These are phyloP conservation scores for Penicillium sp. DNA, from an alignment of 2,329 filamentous ascomycete species.

Conservation along the genomic window DNA sequence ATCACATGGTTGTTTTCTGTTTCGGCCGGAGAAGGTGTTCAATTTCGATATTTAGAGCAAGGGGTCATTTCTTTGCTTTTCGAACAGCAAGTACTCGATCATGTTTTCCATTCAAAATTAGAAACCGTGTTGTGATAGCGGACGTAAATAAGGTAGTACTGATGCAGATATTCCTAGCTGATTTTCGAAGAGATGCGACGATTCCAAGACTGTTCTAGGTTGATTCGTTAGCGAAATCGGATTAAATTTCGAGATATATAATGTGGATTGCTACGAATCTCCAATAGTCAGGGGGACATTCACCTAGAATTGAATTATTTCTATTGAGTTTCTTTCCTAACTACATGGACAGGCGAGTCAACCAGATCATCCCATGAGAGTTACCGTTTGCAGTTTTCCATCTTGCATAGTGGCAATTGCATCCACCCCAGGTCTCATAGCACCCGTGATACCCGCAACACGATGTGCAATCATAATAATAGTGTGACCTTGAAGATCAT, in stretches of 20 bases:
- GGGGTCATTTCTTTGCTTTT: neutral
- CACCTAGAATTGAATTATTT: too few relatives aligned
- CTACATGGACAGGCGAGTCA: neutral
- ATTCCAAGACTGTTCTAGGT: neutral
- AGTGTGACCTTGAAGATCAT: neutral
- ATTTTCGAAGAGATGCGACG: neutral
- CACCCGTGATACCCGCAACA: slow-evolving; percentile 2
- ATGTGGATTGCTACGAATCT: too few relatives aligned
- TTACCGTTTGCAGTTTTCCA: neutral
- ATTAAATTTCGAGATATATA: neutral
- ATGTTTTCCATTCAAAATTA: neutral
- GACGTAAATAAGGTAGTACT: neutral
- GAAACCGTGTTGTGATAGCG: neutral
- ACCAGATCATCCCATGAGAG: neutral
- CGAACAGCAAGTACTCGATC: too few relatives aligned
- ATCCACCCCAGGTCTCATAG: slow-evolving; percentile 5
- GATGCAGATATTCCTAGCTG: neutral
- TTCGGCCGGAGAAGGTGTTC: neutral
- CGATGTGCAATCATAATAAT: slow-evolving; percentile 1
- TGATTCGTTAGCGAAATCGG: neutral
- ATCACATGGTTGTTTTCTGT: neutral
- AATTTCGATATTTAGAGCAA: neutral
- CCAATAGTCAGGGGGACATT: too few relatives aligned
- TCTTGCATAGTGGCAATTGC: slow-evolving; percentile 2
- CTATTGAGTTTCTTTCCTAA: neutral